Evolutionary conservation across 148 eudicot species (phyloP).

Genomic region (Vaccinium corymbosum): DNA sequence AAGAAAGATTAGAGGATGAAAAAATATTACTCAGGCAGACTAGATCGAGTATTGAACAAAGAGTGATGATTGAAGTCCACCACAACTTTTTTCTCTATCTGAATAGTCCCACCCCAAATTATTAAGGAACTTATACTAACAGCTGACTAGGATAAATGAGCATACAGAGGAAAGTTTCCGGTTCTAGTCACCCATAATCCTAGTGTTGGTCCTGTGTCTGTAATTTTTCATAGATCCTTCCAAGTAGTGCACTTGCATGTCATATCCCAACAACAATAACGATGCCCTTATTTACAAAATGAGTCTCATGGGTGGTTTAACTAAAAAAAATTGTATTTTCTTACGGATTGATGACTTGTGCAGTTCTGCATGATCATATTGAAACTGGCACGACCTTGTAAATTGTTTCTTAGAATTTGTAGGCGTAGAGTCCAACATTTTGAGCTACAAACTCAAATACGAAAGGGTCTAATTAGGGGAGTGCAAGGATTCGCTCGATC

Average conservation of each 20-base stretch:
- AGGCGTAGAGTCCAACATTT: neutral
- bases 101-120: neutral
- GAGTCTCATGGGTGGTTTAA: neutral
- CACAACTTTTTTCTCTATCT: neutral
- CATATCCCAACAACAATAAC: neutral
- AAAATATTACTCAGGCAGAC: neutral
- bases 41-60: neutral
- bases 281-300: neutral
- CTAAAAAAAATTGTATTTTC: neutral
- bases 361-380: neutral
- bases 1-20: neutral
- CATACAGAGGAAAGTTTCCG: neutral
- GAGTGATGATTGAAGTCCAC: constrained; percentile 6
- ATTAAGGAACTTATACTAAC: neutral
- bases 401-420: neutral
- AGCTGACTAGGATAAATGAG: constrained; percentile 3
- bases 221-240: neutral
- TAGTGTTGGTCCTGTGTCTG: neutral
- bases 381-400: neutral
- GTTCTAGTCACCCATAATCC: constrained; percentile 13
- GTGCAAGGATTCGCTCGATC: neutral
- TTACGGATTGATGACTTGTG: neutral
- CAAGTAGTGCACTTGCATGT: neutral
- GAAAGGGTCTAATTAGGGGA: neutral
- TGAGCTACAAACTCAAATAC: neutral